Conservation (phyloP, 148 eudicot genomes). For the Chenopodium quinoa region DNA sequence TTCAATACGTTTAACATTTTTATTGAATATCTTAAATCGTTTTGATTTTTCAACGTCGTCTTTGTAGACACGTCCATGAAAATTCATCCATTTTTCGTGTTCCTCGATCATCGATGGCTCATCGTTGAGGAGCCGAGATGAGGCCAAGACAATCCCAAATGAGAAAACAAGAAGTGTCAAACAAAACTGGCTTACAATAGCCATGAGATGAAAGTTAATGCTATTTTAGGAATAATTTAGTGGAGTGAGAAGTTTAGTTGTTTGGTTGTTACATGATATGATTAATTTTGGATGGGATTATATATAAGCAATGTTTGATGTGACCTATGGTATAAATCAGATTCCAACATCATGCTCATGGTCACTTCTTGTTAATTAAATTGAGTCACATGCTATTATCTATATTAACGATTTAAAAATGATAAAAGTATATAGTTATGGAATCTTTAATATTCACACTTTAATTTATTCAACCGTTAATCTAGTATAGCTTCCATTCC, state of each 20-base stretch:
- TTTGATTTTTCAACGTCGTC: constrained; percentile 39
- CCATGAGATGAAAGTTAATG: constrained; percentile 20
- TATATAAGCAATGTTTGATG: constrained; percentile 34
- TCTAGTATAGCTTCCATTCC: no score
- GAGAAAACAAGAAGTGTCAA: constrained; percentile 17
- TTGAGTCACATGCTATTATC: no score
- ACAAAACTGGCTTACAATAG: constrained; percentile 12
- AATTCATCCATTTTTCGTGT: constrained; percentile 61
- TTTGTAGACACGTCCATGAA: constrained; percentile 51
- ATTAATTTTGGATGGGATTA: background rate
- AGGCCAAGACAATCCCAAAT: constrained; percentile 16
- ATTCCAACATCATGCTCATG: no score
- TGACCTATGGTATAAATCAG: background rate
- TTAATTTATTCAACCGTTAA: no score
- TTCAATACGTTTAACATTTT: constrained; percentile 50
- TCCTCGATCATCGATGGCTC: constrained; percentile 35
- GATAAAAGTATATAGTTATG: no score
- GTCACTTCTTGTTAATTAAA: no score
- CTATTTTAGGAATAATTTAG: background rate
- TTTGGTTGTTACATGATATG: background rate
- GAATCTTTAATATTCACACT: no score
- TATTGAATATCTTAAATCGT: constrained; percentile 47
- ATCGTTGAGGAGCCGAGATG: constrained; percentile 32
- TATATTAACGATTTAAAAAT: no score
- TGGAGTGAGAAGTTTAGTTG: background rate